Percentiles rank a stretch among this genome's conserved stretches.
phyloP scores from a whole-genome alignment of 2,329 filamentous ascomycete genomes.

The Coniochaeta hoffmannii region DNA sequence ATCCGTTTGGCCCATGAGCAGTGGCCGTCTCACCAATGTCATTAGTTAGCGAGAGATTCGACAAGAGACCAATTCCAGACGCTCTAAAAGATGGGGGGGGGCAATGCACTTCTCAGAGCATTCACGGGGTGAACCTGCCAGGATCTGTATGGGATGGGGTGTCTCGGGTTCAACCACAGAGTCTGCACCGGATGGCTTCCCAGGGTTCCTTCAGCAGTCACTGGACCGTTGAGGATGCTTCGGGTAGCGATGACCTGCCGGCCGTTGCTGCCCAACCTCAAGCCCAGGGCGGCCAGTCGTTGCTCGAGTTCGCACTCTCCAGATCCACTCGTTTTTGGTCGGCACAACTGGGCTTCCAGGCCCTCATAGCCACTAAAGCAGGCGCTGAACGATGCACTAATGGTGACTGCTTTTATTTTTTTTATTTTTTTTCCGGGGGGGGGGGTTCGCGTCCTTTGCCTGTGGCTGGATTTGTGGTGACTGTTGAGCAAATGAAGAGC shows the following conservation, averaged over 20 bases:
- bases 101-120: background rate
- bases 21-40: background rate
- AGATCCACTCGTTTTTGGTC: conserved; percentile 18
- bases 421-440: too few species aligned
- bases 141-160: background rate
- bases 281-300: conserved; percentile 15
- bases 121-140: background rate
- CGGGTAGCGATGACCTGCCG: conserved; percentile 22
- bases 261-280: conserved; percentile 24
- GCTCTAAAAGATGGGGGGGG: background rate
- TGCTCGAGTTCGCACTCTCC: conserved; percentile 5
- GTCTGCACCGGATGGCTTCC: background rate
- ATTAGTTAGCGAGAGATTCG: background rate
- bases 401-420: background rate
- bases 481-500: too few species aligned
- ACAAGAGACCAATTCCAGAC: background rate
- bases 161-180: background rate
- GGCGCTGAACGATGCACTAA: background rate
- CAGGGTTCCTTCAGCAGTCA: conserved; percentile 2
- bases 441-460: too few species aligned
- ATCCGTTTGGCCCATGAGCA: background rate
- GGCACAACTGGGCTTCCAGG: conserved; percentile 8
- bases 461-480: too few species aligned
- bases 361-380: background rate
- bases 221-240: conserved; percentile 9